These are phyloP conservation scores for Epichloe elymi DNA, from an alignment of 2,329 filamentous ascomycete species.

Conservation along the genomic window DNA sequence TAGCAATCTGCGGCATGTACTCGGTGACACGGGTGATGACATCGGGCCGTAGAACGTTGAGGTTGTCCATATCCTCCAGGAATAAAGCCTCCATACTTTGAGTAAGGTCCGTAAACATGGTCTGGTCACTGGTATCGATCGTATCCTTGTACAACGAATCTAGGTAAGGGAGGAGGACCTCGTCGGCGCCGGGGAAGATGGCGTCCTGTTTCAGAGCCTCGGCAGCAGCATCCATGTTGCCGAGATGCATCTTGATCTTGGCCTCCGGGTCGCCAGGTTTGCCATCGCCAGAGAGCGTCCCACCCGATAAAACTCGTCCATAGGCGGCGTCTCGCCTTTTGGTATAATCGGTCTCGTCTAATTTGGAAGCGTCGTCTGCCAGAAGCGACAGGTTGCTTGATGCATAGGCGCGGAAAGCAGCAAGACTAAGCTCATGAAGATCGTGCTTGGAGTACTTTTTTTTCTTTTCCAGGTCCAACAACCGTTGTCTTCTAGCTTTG, in stretches of 20 bases:
- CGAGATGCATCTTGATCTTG: slow-evolving; percentile 82
- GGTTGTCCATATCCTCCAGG: slow-evolving; percentile 69
- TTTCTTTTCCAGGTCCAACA: slow-evolving; percentile 67
- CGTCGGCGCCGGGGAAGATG: slow-evolving; percentile 43
- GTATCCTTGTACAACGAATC: slow-evolving; percentile 55
- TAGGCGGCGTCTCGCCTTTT: slow-evolving; percentile 38
- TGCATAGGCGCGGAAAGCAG: slow-evolving; percentile 43
- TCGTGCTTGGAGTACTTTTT: slow-evolving; percentile 43
- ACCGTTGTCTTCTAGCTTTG: slow-evolving; percentile 59
- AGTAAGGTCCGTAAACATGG: slow-evolving; percentile 77
- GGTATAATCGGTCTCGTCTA: slow-evolving; percentile 38
- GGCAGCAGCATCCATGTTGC: slow-evolving; percentile 42
- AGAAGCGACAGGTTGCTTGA: slow-evolving; percentile 41
- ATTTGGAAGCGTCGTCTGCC: slow-evolving; percentile 25
- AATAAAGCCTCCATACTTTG: slow-evolving; percentile 79
- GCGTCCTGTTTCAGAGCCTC: slow-evolving; percentile 33
- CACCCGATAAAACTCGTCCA: slow-evolving; percentile 39
- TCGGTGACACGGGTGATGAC: slow-evolving; percentile 83
- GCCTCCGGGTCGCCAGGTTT: slow-evolving; percentile 65
- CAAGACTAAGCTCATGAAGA: slow-evolving; percentile 32
- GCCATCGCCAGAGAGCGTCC: slow-evolving; percentile 41
- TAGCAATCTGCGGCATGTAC: slow-evolving; percentile 75
- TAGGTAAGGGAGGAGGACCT: slow-evolving; percentile 69
- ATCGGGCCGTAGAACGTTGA: slow-evolving; percentile 77
- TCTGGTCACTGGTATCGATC: slow-evolving; percentile 48